Base-by-base conservation (phyloP, 345 rosid species). In the Syzygium grande region DNA sequence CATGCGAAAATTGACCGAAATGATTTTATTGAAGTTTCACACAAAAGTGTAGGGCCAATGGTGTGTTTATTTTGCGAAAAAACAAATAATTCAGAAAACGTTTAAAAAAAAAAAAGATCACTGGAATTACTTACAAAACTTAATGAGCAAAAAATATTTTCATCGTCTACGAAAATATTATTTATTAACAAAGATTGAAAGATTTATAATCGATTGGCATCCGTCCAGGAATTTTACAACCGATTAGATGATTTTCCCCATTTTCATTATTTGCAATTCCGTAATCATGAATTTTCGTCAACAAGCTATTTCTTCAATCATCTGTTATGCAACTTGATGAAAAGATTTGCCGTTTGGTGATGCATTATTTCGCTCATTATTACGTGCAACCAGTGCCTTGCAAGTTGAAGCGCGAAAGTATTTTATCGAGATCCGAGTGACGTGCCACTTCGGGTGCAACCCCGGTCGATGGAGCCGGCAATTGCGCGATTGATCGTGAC, bases 1-100 rank as follows among this genome's bases (percentile, higher is more conserved):
- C 5, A 2, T 4, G 0, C 2, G 21, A 30, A 15, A 15, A 30
- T 6, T 2, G 21, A 30, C 5, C 0, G 3, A 0, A 4, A 65
- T 4, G 38, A 30, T 6, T 30, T 7, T 9, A 65, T 65, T 65
- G 23, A 30, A 65, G 8, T 65, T 65, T 65, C 3, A 4, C 21
- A 7, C 1, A 2, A 4, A 30, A 1, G 4, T 3, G 30, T 7
- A 17, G 0, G 43, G 16, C 17, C 46, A 43, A 43, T 6, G 46
- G 7, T 43, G 46, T 7, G 46, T 6, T 43, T 43, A 43, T 43
- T 43, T 43, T 43, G 46, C 46, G 46, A 43, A 43, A 41, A 43
- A 43, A 6, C 0, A 43, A 43, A 41, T 41, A 1, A 43, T 43
- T 43, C 3, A 7, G 7, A 43, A 43, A 43, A 43, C 46, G 7